Evolutionary conservation across 129 eudicot species (phyloP).

Genomic region (Centaurea solstitialis): DNA sequence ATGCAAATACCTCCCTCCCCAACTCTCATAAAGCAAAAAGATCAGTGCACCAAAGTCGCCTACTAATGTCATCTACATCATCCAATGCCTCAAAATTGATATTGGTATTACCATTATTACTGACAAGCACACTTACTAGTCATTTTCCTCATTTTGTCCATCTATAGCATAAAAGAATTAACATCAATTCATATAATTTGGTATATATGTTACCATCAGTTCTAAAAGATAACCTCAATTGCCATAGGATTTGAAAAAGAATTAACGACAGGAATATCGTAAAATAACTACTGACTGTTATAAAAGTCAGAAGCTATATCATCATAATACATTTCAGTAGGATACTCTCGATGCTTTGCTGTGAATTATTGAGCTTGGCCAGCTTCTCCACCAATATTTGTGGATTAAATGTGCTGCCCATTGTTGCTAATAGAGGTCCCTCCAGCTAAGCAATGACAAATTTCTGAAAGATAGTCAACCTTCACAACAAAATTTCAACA

Average conservation of each 20-base stretch:
- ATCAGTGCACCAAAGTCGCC: not conserved
- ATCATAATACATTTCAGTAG: constrained; percentile 30
- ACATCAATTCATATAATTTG: too few species aligned
- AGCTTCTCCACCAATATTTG: constrained; percentile 90
- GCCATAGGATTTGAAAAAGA: not conserved
- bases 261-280: not conserved
- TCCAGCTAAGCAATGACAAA: constrained; percentile 16
- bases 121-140: not conserved
- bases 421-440: constrained; percentile 28
- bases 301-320: not conserved
- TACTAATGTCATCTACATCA: not conserved
- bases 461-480: constrained; percentile 36
- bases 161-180: not conserved
- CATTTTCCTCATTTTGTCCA: not conserved
- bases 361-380: constrained; percentile 82
- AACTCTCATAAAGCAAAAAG: not conserved
- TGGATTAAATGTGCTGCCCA: constrained; percentile 82
- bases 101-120: not conserved
- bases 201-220: constrained; percentile 5
- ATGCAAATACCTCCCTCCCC: not conserved
- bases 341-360: constrained; percentile 99
- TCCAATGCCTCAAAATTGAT: not conserved
- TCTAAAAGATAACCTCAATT: not conserved
- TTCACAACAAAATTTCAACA: constrained; percentile 28
- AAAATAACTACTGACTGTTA: not conserved